A percentile compares a stretch with the other conserved stretches of the same genome.
phyloP scores from a whole-genome alignment of 2,329 filamentous ascomycete genomes.

The Ambrosiella beaveri region DNA sequence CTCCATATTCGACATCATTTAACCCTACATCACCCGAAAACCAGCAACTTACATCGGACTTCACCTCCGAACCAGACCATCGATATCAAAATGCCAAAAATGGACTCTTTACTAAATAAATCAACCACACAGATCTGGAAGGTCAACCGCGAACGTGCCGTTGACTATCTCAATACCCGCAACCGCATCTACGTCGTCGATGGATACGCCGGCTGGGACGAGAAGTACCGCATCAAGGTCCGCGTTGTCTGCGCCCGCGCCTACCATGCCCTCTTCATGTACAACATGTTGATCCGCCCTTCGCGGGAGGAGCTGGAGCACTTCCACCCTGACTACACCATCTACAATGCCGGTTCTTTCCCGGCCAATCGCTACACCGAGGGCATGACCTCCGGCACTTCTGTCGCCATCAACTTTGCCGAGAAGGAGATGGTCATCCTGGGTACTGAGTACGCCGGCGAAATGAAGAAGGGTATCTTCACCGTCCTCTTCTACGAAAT shows the following conservation, averaged over 20 bases:
- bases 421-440: conserved; percentile 99
- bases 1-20: not conserved
- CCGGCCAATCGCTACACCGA: conserved; percentile 95
- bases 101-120: conserved; percentile 4
- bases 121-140: conserved; percentile 67
- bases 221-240: conserved; percentile 93
- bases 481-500: conserved; percentile 99
- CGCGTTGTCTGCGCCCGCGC: conserved; percentile 96
- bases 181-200: conserved; percentile 98
- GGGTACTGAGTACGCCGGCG: conserved; percentile 93
- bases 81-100: conserved; percentile 3
- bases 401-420: conserved; percentile 95
- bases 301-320: conserved; percentile 78
- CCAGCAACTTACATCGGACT: not conserved
- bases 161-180: conserved; percentile 98
- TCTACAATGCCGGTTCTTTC: conserved; percentile 98
- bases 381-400: conserved; percentile 97
- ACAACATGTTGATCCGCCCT: conserved; percentile 98
- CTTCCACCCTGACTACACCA: conserved; percentile 98
- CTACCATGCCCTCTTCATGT: conserved; percentile 99
- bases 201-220: conserved; percentile 94
- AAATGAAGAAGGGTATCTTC: conserved; percentile 98
- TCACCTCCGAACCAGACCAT: not conserved
- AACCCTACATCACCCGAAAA: conserved; percentile 1
- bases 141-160: conserved; percentile 95